Evolutionary conservation across 2,329 filamentous ascomycete species (phyloP).

Genomic region (Gyromitra esculenta): DNA sequence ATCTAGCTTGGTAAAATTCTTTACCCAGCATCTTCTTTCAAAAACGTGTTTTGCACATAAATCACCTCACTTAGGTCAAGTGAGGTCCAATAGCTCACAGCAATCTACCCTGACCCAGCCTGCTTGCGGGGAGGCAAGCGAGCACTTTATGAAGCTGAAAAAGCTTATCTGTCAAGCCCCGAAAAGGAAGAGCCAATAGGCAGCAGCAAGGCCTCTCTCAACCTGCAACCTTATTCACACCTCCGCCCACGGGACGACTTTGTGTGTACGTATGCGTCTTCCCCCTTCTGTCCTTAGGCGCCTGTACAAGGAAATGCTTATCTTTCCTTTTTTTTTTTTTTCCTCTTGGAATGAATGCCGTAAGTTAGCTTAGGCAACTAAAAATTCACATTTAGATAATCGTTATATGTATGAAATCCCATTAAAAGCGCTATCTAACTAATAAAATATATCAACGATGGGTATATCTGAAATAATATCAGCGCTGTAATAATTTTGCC

Average conservation of each 20-base stretch:
- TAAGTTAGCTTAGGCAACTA: not conserved
- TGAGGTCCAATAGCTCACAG: not conserved
- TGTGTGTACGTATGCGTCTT: slow-evolving; percentile 7
- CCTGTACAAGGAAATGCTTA: not conserved
- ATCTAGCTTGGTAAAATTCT: not conserved
- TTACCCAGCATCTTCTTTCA: not conserved
- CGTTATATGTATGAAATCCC: not conserved
- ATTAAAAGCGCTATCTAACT: not conserved
- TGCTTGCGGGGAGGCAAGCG: not conserved
- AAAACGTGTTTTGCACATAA: slow-evolving; percentile 1
- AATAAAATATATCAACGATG: not conserved
- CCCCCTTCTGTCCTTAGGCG: slow-evolving; percentile 4
- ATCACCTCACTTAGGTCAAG: not conserved
- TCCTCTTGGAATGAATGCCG: slow-evolving; percentile 7
- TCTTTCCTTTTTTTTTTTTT: not conserved
- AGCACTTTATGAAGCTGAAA: slow-evolving; percentile 8
- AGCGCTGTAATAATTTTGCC: no score
- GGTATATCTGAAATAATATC: no score
- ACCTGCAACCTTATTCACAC: slow-evolving; percentile 48
- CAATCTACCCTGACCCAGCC: slow-evolving; percentile 1
- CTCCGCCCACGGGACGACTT: slow-evolving; percentile 16
- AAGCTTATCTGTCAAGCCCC: slow-evolving; percentile 37
- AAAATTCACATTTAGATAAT: not conserved
- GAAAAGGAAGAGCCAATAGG: slow-evolving; percentile 16
- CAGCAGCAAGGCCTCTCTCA: slow-evolving; percentile 2